Evolutionary conservation across 2,329 filamentous ascomycete genomes (phyloP).

Genomic region (Colletotrichum orchidophilum): DNA sequence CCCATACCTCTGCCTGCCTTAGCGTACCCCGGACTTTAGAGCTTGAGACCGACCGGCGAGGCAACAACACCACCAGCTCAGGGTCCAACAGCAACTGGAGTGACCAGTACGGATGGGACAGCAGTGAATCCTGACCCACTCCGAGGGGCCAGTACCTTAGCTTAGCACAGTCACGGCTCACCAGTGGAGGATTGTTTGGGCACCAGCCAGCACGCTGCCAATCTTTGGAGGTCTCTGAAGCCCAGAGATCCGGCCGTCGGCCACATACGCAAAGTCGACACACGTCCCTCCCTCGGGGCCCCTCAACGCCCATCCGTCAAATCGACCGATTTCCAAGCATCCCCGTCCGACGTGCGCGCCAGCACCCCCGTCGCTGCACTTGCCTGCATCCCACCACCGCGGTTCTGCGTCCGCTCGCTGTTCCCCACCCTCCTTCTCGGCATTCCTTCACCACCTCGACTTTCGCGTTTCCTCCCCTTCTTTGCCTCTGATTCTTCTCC

Average conservation of each 20-base stretch:
- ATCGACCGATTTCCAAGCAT: slow-evolving; percentile 34
- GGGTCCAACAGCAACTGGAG: neutral
- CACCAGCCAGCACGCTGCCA: neutral
- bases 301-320: slow-evolving; percentile 24
- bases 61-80: neutral
- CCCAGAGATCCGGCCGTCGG: neutral
- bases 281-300: neutral
- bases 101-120: too few species aligned
- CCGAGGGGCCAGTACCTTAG: neutral
- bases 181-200: neutral
- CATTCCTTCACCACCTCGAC: slow-evolving; percentile 27
- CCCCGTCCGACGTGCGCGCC: slow-evolving; percentile 24
- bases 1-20: neutral
- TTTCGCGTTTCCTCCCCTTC: neutral
- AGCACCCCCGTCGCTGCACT: slow-evolving; percentile 8
- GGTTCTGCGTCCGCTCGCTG: slow-evolving; percentile 28
- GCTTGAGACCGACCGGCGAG: slow-evolving; percentile 12
- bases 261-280: neutral
- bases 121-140: neutral
- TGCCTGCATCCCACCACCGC: slow-evolving; percentile 30
- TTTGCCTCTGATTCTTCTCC: neutral
- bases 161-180: neutral
- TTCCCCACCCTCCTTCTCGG: slow-evolving; percentile 33
- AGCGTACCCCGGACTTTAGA: slow-evolving; percentile 32
- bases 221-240: neutral